A percentile compares a stretch with the other conserved stretches of the same genome.
phyloP scores from a whole-genome alignment of 805 yeast genomes.

The Sporopachydermia quercuum region DNA sequence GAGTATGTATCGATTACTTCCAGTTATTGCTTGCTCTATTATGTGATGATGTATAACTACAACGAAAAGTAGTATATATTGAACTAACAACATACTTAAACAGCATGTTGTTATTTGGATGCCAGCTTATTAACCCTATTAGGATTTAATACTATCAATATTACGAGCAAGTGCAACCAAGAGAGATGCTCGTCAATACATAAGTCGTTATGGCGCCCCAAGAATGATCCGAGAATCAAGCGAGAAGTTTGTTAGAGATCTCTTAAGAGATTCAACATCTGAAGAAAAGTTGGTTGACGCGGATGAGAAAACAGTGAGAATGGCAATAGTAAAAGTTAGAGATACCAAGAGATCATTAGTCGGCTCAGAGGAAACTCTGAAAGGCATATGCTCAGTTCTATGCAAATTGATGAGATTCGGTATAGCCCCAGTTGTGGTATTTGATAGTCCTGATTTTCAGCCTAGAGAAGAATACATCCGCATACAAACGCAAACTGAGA shows the following conservation, averaged over 20 bases:
- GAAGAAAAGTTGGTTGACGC: slow-evolving; percentile 18
- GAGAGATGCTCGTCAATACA: slow-evolving; percentile 75
- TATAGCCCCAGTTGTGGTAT: slow-evolving; percentile 52
- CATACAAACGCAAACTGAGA: neutral
- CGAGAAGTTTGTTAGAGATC: slow-evolving; percentile 10
- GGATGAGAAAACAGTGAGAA: slow-evolving; percentile 18
- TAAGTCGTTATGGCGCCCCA: slow-evolving; percentile 38
- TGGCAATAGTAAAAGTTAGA: slow-evolving; percentile 16
- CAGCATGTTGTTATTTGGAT: too few relatives aligned
- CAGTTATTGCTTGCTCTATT: neutral
- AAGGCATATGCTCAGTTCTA: slow-evolving; percentile 41
- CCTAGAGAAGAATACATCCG: slow-evolving; percentile 12
- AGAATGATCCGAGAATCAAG: slow-evolving; percentile 15
- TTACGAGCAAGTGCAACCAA: slow-evolving; percentile 85
- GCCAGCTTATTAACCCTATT: too few relatives aligned
- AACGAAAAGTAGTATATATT: too few relatives aligned
- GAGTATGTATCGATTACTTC: neutral
- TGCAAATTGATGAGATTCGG: slow-evolving; percentile 47
- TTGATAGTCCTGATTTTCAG: slow-evolving; percentile 27
- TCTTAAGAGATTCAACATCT: slow-evolving; percentile 21
- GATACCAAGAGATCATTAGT: slow-evolving; percentile 8
- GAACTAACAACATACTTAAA: too few relatives aligned
- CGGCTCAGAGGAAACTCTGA: slow-evolving; percentile 17
- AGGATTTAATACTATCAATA: slow-evolving; percentile 69
- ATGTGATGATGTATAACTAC: neutral